Conservation (phyloP, 192 early-diverging fungal species). For the Podila epigama region DNA sequence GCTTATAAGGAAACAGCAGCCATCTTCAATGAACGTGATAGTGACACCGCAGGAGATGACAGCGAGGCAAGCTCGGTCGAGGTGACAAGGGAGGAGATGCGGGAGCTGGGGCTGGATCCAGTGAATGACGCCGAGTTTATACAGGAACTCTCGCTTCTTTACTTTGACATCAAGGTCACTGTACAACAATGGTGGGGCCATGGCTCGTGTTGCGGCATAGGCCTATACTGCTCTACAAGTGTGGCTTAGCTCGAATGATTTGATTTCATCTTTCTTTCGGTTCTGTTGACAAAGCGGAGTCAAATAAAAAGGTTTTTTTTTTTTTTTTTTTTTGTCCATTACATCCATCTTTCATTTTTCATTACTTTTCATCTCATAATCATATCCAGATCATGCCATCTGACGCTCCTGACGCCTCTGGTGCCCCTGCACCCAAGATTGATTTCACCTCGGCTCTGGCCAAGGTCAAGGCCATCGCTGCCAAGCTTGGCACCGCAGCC, state of each 20-base stretch:
- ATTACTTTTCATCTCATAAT: background rate
- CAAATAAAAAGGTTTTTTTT: no score
- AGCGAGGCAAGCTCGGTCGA: background rate
- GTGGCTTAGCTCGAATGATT: no score
- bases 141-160: constrained; percentile 49
- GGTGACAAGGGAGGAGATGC: constrained; percentile 47
- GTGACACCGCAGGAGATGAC: background rate
- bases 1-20: constrained; percentile 34
- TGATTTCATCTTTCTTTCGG: no score
- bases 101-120: constrained; percentile 53
- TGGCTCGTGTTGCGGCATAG: no score
- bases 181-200: constrained; percentile 14
- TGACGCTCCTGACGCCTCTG: constrained; percentile 46
- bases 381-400: constrained; percentile 50
- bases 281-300: no score
- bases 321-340: no score
- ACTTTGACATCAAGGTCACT: constrained; percentile 51
- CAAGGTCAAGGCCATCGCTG: constrained; percentile 82
- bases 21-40: constrained; percentile 21
- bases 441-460: constrained; percentile 73
- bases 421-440: constrained; percentile 47
- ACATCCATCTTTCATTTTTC: background rate
- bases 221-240: no score
- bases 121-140: constrained; percentile 50
- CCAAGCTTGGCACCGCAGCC: constrained; percentile 62